Evolutionary conservation across 2,329 filamentous ascomycete genomes (phyloP), one percentile per base, ranked within the genome.

Genomic region (Macrophomina tecta): DNA sequence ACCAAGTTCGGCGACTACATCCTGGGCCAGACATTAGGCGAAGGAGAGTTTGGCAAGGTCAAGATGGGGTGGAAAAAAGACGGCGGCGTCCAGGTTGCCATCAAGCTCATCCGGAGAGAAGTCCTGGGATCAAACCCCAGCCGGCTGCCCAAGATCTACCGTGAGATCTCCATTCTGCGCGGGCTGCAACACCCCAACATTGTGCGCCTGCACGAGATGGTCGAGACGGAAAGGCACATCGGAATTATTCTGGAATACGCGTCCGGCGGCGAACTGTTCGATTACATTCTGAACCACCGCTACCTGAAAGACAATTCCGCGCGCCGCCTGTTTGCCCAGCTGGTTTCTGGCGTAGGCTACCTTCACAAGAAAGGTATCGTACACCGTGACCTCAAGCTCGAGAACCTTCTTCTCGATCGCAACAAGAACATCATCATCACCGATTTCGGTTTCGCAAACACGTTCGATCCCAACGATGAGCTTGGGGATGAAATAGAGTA

Each of bases 401-500:
- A 99, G 81, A 99, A 99, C 76, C 79, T 99, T 73, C 86, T 99
- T 45, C 86, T 99, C 62, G 95, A 99, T 80, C 90, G 94, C 69
- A 97, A 99, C 77, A 91, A 93, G 70, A 99, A 99, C 82, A 98
- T 99, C 75, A 99, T 99, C 81, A 99, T 99, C 76, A 99, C 95
- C 16, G 95, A 99, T 81, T 99, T 99, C 80, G 95, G 95, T 18
- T 99, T 99, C 77, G 95, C 95, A 72, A 99, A 99, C 80, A 98
- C 94, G 0, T 99, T 99, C 76, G 91, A 97, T 75, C 88, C 95
- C 0, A 82, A 84, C 42, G 95, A 99, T 75, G 93, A 97, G 77
- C 85, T 99, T 46, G 88, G 87, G 4, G 93, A 97, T 68, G 94
- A 97, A 68, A 91, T 97, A 71, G 95, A 98, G 79, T 87, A 93